Evolutionary conservation across 75 land plant species (phyloP), one percentile per base, ranked within the genome.

Genomic region (Cryptomeria japonica): DNA sequence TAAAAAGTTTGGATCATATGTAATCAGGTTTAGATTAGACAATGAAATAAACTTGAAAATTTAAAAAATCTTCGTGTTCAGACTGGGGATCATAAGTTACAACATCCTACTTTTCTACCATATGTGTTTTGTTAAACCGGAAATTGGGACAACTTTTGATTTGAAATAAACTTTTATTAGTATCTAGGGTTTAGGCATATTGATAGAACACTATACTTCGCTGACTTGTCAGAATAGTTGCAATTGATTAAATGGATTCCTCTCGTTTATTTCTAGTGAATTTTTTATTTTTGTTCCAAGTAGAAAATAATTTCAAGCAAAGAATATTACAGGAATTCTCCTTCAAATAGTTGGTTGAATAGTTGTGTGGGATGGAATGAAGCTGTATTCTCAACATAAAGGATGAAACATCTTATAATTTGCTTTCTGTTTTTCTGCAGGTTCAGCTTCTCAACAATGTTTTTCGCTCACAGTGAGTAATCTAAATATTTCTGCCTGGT

Each of bases 401-500:
- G 42, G 44, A 36, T 42, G 36, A 78, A 51, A 41, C 87, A 44
- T 19, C 46, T 86, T 9, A 80, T 56, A 14, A 3, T 16, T 18
- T 58, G 46, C 28, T 68, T 73, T 56, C 41, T 36, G 46, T 86
- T 37, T 36, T 28, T 70, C 61, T 91, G 91, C 97, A 96, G 98
- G 98, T 96, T 96, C 86, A 95, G 95, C 89, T 95, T 96, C 87
- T 96, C 97, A 83, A 96, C 98, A 19, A 86, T 94, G 61, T 95
- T 95, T 85, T 96, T 95, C 72, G 88, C 97, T 32, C 97, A 96
- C 76, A 94, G 97, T 96, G 90, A 95, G 97, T 58, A 58, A 58
- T 58, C 22, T 22, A 19, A 58, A 58, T 58, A 58, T 58, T 58
- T 56, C 61, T 58, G 64, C 22, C 6, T 22, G 25, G 14, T 14